Evolutionary conservation across 768 basidiomycete species (phyloP).

Genomic region (Boletellus ananas): DNA sequence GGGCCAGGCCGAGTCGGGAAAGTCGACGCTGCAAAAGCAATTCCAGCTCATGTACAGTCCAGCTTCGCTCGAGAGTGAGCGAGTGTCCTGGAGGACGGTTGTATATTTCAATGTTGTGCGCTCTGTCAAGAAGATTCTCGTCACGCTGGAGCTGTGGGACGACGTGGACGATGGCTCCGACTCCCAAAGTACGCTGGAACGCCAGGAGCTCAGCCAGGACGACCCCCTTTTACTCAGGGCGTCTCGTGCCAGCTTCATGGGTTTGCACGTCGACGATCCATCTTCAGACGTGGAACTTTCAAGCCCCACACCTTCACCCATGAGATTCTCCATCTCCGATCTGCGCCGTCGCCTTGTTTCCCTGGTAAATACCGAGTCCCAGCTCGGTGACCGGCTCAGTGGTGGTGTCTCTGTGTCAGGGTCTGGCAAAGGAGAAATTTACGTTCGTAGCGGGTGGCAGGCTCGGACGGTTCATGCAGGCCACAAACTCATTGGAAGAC

Average conservation of each 20-base stretch:
- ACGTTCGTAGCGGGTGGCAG: constrained; percentile 81
- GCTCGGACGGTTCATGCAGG: constrained; percentile 59
- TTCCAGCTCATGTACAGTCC: constrained; percentile 82
- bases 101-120: constrained; percentile 75
- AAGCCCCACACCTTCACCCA: constrained; percentile 15
- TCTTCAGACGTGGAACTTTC: constrained; percentile 10
- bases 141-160: constrained; percentile 59
- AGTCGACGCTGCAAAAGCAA: constrained; percentile 74
- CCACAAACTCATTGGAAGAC: constrained; percentile 29
- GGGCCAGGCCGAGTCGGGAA: constrained; percentile 77
- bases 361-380: constrained; percentile 56
- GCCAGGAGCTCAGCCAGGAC: constrained; percentile 30
- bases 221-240: constrained; percentile 16
- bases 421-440: constrained; percentile 72
- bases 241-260: constrained; percentile 9
- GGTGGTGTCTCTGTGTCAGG: constrained; percentile 71
- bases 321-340: constrained; percentile 40
- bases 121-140: constrained; percentile 65
- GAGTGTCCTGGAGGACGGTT: constrained; percentile 67
- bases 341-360: constrained; percentile 59
- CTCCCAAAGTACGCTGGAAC: constrained; percentile 31
- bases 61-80: constrained; percentile 62
- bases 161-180: constrained; percentile 54
- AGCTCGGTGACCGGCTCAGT: constrained; percentile 68
- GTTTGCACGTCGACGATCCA: constrained; percentile 3